Evolutionary conservation across 164 flowering plant genomes (phyloP).

Genomic region (Pachysandra terminalis): DNA sequence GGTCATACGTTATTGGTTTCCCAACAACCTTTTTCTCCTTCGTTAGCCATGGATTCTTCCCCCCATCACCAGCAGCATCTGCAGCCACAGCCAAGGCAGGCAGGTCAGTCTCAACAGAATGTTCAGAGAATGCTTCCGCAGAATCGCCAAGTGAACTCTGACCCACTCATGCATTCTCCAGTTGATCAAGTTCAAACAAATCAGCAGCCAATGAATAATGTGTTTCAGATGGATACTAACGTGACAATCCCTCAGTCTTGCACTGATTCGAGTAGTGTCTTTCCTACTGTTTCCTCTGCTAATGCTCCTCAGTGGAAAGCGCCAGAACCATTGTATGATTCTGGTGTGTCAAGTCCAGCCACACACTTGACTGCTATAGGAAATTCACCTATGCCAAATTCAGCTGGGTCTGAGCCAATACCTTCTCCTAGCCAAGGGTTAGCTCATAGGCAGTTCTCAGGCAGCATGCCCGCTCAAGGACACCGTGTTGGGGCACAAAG

Average conservation of each 20-base stretch:
- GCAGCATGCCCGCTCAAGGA: conserved; percentile 29
- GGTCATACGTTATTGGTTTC: conserved; percentile 25
- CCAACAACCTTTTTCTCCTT: conserved; percentile 32
- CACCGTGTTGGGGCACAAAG: conserved; percentile 36
- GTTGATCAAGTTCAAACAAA: conserved; percentile 35
- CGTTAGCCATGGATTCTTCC: conserved; percentile 21
- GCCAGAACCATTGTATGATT: conserved; percentile 43
- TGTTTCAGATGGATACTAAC: conserved; percentile 25
- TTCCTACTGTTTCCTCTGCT: conserved; percentile 33
- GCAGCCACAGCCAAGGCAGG: conserved; percentile 42
- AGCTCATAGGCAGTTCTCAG: conserved; percentile 53
- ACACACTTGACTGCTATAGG: conserved; percentile 34
- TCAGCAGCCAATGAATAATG: conserved; percentile 27
- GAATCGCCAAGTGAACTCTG: conserved; percentile 40
- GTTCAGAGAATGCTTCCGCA: conserved; percentile 48
- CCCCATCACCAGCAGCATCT: conserved; percentile 43
- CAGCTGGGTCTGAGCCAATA: conserved; percentile 31
- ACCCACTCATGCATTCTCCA: conserved; percentile 31
- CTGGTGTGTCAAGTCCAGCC: conserved; percentile 26
- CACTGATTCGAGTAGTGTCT: conserved; percentile 31
- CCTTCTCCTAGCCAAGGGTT: conserved; percentile 30
- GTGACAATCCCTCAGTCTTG: conserved; percentile 26
- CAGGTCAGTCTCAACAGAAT: conserved; percentile 33
- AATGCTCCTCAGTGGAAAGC: conserved; percentile 39
- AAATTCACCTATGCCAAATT: conserved; percentile 23